These are phyloP conservation scores for Talaromyces sp. DNA, from an alignment of 2,329 filamentous ascomycete species.

Conservation along the genomic window DNA sequence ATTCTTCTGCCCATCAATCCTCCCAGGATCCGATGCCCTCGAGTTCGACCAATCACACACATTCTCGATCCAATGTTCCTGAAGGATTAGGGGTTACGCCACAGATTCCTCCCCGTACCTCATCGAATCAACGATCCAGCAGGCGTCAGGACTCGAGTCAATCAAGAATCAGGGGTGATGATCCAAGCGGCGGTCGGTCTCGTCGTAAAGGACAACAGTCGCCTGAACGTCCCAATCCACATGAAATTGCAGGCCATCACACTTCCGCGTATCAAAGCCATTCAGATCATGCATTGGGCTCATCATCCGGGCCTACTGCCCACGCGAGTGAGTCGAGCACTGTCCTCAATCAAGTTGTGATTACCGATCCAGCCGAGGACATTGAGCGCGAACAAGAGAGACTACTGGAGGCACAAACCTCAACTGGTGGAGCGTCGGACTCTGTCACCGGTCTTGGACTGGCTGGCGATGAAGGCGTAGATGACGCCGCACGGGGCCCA, in stretches of 20 bases:
- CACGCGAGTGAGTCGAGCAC: constrained; percentile 73
- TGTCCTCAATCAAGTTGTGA: constrained; percentile 70
- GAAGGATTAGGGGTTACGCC: constrained; percentile 58
- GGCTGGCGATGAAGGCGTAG: constrained; percentile 50
- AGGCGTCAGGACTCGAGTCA: constrained; percentile 31
- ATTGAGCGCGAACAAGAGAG: constrained; percentile 68
- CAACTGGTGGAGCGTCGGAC: constrained; percentile 44
- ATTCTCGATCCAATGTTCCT: constrained; percentile 33
- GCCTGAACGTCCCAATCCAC: constrained; percentile 45
- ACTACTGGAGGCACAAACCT: constrained; percentile 55
- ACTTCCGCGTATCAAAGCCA: constrained; percentile 31
- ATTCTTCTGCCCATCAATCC: constrained; percentile 44
- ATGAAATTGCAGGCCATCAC: constrained; percentile 38
- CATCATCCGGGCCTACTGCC: constrained; percentile 55
- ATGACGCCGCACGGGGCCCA: constrained; percentile 37
- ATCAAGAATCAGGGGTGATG: constrained; percentile 37
- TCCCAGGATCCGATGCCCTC: constrained; percentile 37
- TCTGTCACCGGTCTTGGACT: constrained; percentile 48
- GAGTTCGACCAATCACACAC: constrained; percentile 28
- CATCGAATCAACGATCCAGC: constrained; percentile 62
- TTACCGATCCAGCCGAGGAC: constrained; percentile 72
- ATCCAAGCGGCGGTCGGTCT: constrained; percentile 41
- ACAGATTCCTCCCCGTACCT: constrained; percentile 75
- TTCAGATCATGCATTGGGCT: constrained; percentile 45
- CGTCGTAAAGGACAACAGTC: constrained; percentile 47